Evolutionary conservation across 78 protist genomes (phyloP).

Genomic region (Dictyostelium brefeldianum): DNA sequence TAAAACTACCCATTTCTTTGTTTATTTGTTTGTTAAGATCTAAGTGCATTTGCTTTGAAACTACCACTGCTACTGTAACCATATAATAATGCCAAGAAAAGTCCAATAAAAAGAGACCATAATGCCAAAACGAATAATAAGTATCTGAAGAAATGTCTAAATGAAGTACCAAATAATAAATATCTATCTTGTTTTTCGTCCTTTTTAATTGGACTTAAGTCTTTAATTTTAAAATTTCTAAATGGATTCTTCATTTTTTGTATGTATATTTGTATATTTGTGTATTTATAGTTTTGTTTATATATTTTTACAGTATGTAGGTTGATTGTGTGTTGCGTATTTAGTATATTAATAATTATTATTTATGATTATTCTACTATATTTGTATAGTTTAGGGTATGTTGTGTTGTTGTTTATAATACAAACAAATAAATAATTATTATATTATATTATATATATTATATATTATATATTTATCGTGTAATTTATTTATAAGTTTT

Average conservation of each 20-base stretch:
- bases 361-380: no score
- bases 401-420: no score
- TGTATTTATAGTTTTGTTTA: no score
- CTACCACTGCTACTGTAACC: not conserved
- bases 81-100: slow-evolving; percentile 33
- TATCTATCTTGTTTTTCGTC: not conserved
- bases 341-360: no score
- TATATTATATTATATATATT: no score
- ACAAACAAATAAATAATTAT: no score
- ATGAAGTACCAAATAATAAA: slow-evolving; percentile 14
- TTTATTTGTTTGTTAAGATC: not conserved
- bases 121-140: not conserved
- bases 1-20: not conserved
- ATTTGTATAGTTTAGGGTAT: no score
- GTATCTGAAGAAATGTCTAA: not conserved
- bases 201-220: not conserved
- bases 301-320: no score
- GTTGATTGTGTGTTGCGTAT: no score
- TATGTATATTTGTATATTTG: not conserved
- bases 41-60: not conserved
- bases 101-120: slow-evolving; percentile 37
- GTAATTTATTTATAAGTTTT: no score
- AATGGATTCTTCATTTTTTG: slow-evolving; percentile 6
- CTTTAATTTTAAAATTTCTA: slow-evolving; percentile 11
- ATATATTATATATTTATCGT: no score